Evolutionary conservation across 2,329 filamentous ascomycete genomes (phyloP).

Genomic region (Rachicladosporium sp.): DNA sequence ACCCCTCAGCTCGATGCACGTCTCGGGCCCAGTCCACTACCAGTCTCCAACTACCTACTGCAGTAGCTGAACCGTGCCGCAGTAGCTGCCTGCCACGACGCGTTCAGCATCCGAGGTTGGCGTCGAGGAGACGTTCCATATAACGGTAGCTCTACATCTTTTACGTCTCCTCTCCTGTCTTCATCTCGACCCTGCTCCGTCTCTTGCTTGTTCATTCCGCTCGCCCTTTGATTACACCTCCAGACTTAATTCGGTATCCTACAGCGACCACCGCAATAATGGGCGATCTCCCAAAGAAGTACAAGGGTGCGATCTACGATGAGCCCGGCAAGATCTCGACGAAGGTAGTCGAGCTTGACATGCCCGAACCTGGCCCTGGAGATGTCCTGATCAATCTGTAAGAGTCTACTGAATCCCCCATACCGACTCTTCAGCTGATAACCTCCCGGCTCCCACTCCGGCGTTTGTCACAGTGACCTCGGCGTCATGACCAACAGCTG

Average conservation of each 20-base stretch:
- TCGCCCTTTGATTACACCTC: not conserved
- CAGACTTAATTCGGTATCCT: too few species aligned
- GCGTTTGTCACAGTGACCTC: slow-evolving; percentile 53
- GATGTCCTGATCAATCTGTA: slow-evolving; percentile 52
- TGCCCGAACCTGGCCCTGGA: slow-evolving; percentile 50
- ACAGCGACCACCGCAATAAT: slow-evolving; percentile 6
- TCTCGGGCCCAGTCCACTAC: too few species aligned
- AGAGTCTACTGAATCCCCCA: slow-evolving; percentile 8
- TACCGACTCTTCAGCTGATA: not conserved
- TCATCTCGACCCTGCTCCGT: too few species aligned
- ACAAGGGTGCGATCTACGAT: slow-evolving; percentile 54
- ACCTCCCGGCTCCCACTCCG: slow-evolving; percentile 43
- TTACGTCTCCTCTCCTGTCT: too few species aligned
- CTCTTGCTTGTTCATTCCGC: slow-evolving; percentile 1
- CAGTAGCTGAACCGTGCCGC: too few species aligned
- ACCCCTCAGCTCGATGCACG: too few species aligned
- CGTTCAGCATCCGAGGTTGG: too few species aligned
- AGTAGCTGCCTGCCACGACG: too few species aligned
- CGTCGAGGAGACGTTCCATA: too few species aligned
- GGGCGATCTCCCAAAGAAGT: slow-evolving; percentile 38
- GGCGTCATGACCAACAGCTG: slow-evolving; percentile 42
- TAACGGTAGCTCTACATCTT: too few species aligned
- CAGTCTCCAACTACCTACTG: too few species aligned
- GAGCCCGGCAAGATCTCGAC: slow-evolving; percentile 53
- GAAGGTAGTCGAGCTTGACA: slow-evolving; percentile 51